Conservation (phyloP, 2,329 filamentous ascomycete genomes). For the Ceratocystis alfenasii region DNA sequence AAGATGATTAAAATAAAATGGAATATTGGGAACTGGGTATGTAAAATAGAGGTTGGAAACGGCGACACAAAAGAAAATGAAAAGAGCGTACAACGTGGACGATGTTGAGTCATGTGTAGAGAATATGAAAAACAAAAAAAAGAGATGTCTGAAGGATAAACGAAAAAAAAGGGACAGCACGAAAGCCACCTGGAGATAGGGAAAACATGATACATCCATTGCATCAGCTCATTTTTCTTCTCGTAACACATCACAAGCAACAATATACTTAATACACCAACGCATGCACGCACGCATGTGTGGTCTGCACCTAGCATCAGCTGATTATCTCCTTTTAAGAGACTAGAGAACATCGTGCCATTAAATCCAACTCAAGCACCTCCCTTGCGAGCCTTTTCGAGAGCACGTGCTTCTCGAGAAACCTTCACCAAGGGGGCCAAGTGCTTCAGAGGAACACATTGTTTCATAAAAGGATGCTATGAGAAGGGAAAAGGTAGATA, state of each 20-base stretch:
- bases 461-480: conserved; percentile 70
- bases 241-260: conserved; percentile 7
- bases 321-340: not conserved
- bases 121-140: not conserved
- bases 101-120: not conserved
- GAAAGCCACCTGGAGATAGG: conserved; percentile 9
- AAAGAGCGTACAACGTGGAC: not conserved
- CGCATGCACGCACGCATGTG: not conserved
- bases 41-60: conserved; percentile 1
- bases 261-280: not conserved
- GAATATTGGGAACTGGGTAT: conserved; percentile 6
- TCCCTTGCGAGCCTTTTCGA: conserved; percentile 66
- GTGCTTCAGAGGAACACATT: conserved; percentile 60
- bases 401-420: conserved; percentile 70
- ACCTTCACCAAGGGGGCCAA: conserved; percentile 78
- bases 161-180: not conserved
- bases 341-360: not conserved
- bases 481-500: conserved; percentile 3
- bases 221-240: not conserved
- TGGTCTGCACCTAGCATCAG: not conserved
- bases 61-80: not conserved
- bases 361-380: not conserved
- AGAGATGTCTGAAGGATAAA: not conserved
- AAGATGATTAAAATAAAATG: not conserved
- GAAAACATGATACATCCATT: conserved; percentile 1